phyloP scores from a whole-genome alignment of 2,329 filamentous ascomycete genomes.

The Colletotrichum lupini region DNA sequence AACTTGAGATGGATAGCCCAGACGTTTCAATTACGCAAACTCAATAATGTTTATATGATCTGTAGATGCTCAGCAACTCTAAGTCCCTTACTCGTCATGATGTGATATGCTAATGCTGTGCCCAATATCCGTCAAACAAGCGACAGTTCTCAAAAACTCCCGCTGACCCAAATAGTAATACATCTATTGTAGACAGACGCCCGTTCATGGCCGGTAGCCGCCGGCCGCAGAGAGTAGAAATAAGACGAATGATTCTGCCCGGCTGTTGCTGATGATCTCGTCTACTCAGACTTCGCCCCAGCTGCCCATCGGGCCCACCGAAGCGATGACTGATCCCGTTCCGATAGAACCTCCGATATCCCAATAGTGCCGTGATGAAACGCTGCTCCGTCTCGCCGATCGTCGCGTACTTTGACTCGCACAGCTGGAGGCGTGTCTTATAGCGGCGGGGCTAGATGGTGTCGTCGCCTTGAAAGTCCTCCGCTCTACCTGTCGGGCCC shows the following conservation, averaged over 20 bases:
- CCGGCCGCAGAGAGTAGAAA: neutral
- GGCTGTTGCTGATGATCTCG: neutral
- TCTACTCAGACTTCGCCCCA: constrained; percentile 78
- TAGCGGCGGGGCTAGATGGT: constrained; percentile 59
- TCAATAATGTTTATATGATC: constrained; percentile 1
- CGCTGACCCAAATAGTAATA: constrained; percentile 17
- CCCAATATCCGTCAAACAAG: neutral
- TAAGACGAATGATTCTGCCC: neutral
- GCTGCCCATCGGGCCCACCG: constrained; percentile 75
- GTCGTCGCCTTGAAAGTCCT: constrained; percentile 67
- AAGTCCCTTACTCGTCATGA: constrained; percentile 10
- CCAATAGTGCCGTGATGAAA: constrained; percentile 89
- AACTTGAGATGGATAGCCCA: neutral
- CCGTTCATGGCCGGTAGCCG: neutral
- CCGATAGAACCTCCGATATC: constrained; percentile 86
- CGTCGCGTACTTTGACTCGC: constrained; percentile 88
- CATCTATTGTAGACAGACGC: constrained; percentile 15
- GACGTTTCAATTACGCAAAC: neutral
- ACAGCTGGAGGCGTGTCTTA: constrained; percentile 74
- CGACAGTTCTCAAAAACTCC: constrained; percentile 1
- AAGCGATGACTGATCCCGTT: constrained; percentile 77
- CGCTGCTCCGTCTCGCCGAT: constrained; percentile 73
- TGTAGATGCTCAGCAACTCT: constrained; percentile 16
- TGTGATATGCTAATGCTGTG: constrained; percentile 20
- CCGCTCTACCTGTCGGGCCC: constrained; percentile 62